A percentile compares a stretch with the other conserved stretches of the same genome.
phyloP scores from a whole-genome alignment of 2,329 filamentous ascomycete species.

The Fragosphaeria purpurea region DNA sequence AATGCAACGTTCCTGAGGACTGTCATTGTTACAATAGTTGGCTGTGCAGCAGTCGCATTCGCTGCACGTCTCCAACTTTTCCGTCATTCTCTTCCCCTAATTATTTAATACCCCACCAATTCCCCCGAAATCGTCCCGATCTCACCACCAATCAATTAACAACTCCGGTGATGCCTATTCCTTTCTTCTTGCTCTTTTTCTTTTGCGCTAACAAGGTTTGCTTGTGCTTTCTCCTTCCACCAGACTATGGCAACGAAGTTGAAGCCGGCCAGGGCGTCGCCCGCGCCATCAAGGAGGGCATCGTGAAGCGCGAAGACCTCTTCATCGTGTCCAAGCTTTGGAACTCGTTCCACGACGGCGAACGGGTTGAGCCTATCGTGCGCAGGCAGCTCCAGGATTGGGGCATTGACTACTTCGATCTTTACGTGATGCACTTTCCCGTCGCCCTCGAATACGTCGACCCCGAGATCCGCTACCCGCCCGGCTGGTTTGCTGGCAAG shows the following conservation, averaged over 20 bases:
- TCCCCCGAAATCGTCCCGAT: too few relatives aligned
- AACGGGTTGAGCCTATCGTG: conserved; percentile 65
- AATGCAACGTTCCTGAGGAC: neutral
- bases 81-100: neutral
- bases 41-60: neutral
- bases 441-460: conserved; percentile 78
- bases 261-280: conserved; percentile 68
- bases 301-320: conserved; percentile 76
- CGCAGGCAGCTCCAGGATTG: conserved; percentile 72
- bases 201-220: neutral
- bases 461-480: conserved; percentile 68
- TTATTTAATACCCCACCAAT: conserved; percentile 3
- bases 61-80: neutral
- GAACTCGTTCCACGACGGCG: conserved; percentile 80
- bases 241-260: conserved; percentile 76
- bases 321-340: conserved; percentile 92
- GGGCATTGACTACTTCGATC: conserved; percentile 81
- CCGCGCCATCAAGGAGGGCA: conserved; percentile 68
- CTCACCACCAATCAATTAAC: too few relatives aligned
- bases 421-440: conserved; percentile 85
- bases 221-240: neutral
- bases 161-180: neutral
- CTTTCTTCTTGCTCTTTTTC: too few relatives aligned
- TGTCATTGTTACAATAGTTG: too few relatives aligned
- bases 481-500: conserved; percentile 63